Evolutionary conservation across 371 early-diverging fungal species (phyloP).

Genomic region (Rhizopus delemar): DNA sequence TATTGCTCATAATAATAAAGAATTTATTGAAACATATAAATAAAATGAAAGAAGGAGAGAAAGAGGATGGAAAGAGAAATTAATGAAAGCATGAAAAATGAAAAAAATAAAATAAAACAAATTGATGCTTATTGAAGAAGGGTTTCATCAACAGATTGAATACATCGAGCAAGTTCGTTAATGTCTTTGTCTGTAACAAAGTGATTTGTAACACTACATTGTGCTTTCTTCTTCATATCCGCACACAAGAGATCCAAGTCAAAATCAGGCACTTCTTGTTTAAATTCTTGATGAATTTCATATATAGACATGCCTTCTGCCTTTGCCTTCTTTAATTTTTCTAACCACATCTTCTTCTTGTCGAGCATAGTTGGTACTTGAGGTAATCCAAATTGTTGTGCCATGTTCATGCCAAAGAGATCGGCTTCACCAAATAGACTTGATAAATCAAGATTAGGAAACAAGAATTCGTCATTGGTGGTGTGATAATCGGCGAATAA

Average conservation of each 20-base stretch:
- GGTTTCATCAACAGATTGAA: background rate
- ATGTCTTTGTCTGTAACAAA: background rate
- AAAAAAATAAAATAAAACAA: conserved; percentile 6
- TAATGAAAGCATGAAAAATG: conserved; percentile 4
- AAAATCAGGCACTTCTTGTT: conserved; percentile 28
- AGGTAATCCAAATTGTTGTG: conserved; percentile 19
- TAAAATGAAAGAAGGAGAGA: conserved; percentile 3
- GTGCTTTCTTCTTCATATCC: conserved; percentile 21
- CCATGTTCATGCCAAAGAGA: conserved; percentile 25
- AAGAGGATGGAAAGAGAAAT: background rate
- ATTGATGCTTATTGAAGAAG: background rate
- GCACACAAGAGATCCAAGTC: conserved; percentile 33
- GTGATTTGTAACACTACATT: conserved; percentile 12
- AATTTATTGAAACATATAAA: conserved; percentile 3
- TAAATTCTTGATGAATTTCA: conserved; percentile 27
- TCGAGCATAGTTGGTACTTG: conserved; percentile 1
- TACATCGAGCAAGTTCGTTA: background rate
- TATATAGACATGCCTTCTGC: conserved; percentile 24
- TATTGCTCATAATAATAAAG: background rate
- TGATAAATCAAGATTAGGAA: conserved; percentile 30
- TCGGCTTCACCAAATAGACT: conserved; percentile 32
- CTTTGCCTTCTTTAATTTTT: conserved; percentile 21
- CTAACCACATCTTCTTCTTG: conserved; percentile 12
- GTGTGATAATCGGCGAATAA: conserved; percentile 28
- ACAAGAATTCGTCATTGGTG: conserved; percentile 15